These are phyloP conservation scores for Corymbia maculata DNA, from an alignment of 345 rosid genomes.

Conservation along the genomic window DNA sequence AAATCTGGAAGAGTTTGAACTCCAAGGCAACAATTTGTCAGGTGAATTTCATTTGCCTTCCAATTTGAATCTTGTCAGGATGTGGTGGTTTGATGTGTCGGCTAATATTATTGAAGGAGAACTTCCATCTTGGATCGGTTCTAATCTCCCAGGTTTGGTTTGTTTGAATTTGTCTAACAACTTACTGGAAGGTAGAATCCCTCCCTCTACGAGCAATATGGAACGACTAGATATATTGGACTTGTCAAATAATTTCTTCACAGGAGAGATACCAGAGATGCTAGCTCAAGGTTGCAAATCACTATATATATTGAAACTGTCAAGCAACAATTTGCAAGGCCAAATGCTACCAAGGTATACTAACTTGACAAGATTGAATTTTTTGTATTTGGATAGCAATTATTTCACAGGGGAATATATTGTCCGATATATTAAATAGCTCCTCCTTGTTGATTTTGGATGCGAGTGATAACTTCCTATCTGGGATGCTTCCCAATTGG, in stretches of 20 bases:
- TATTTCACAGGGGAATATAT: neutral
- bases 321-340: neutral
- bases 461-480: slow-evolving; percentile 5
- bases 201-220: slow-evolving; percentile 5
- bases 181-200: slow-evolving; percentile 5
- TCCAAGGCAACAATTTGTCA: neutral
- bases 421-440: neutral
- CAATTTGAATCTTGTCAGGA: neutral
- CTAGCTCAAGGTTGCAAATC: neutral
- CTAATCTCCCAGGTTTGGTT: neutral
- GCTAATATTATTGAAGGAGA: neutral
- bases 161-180: neutral
- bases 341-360: neutral
- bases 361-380: neutral
- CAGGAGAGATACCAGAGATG: neutral
- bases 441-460: neutral
- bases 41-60: neutral
- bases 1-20: fast-evolving
- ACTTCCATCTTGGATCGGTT: slow-evolving; percentile 2
- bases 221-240: neutral
- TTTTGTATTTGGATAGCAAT: neutral
- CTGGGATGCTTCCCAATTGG: slow-evolving; percentile 7
- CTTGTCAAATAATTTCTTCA: slow-evolving; percentile 11
- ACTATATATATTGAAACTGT: neutral
- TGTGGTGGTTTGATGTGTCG: neutral